Percentiles rank a stretch among this genome's conserved stretches.
These are phyloP conservation scores for Triticum dicoccoides DNA, from an alignment of 176 grass and related monocot species.

Conservation along the genomic window DNA sequence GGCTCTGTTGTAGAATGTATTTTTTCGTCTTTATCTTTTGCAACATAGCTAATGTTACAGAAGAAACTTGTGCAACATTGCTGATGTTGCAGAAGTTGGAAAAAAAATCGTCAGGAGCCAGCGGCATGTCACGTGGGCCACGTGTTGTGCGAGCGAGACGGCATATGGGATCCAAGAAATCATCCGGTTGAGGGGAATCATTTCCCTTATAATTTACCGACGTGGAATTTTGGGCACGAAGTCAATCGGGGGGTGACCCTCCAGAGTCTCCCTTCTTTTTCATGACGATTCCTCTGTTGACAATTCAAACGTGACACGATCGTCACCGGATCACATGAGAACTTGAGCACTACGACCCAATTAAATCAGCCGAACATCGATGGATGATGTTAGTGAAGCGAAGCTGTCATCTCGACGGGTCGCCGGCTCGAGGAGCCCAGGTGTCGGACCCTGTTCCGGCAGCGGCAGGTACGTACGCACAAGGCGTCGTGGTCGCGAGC, in stretches of 20 bases:
- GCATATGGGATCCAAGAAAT: no score
- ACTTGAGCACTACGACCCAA: neutral
- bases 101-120: no score
- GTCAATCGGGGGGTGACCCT: neutral
- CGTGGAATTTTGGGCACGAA: neutral
- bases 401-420: neutral
- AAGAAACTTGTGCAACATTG: no score
- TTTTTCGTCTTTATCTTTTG: no score
- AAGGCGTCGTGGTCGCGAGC: neutral
- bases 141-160: no score
- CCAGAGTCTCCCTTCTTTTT: neutral
- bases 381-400: neutral
- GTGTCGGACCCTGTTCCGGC: neutral
- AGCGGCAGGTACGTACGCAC: neutral
- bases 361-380: neutral
- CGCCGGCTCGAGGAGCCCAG: conserved; percentile 23
- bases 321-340: neutral
- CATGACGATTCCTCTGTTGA: neutral
- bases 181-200: no score
- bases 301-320: neutral
- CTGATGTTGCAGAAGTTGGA: no score
- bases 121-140: no score
- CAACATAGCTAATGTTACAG: no score
- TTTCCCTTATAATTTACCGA: neutral
- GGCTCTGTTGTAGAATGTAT: no score